These are phyloP conservation scores for Bryoglossum gracile DNA, from an alignment of 495 filamentous ascomycete species.

Conservation along the genomic window DNA sequence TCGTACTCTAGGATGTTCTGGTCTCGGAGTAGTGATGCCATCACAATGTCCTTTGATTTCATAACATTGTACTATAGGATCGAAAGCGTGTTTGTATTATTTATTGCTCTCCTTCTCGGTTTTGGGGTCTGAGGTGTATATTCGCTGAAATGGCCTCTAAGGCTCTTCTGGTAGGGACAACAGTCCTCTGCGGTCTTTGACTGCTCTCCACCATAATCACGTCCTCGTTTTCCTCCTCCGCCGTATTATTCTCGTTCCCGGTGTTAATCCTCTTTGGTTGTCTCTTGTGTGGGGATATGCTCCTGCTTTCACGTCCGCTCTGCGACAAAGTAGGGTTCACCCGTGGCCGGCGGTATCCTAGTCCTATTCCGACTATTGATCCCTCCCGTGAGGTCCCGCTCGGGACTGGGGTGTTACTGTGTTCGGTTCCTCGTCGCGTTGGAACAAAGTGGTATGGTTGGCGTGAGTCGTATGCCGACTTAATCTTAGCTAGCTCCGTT, in stretches of 20 bases:
- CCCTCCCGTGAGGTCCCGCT: too few species aligned
- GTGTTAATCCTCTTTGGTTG: slow-evolving; percentile 3
- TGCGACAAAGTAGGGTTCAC: too few species aligned
- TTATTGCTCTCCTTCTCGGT: slow-evolving; percentile 7
- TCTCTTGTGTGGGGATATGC: slow-evolving; percentile 8
- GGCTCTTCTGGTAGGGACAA: slow-evolving; percentile 11
- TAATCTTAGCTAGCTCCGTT: slow-evolving; percentile 10
- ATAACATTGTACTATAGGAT: slow-evolving; percentile 2
- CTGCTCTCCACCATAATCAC: slow-evolving; percentile 11
- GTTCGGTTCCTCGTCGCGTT: slow-evolving; percentile 2
- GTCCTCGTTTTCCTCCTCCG: slow-evolving; percentile 12
- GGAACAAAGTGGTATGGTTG: slow-evolving; percentile 16
- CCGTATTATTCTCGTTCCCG: slow-evolving; percentile 1
- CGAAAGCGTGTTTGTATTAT: background rate
- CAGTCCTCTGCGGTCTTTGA: slow-evolving; percentile 4
- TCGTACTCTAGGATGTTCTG: slow-evolving; percentile 17
- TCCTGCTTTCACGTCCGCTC: slow-evolving; percentile 8
- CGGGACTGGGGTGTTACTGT: background rate
- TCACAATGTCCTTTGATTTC: slow-evolving; percentile 19
- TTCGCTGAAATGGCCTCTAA: slow-evolving; percentile 16
- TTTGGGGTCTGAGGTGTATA: slow-evolving; percentile 11
- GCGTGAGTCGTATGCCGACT: slow-evolving; percentile 7
- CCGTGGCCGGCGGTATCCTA: background rate
- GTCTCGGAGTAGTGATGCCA: slow-evolving; percentile 17
- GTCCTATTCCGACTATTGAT: too few species aligned